These are phyloP conservation scores for Paraurostyla sp. DNA, from an alignment of 73 alveolate genomes.

Conservation along the genomic window DNA sequence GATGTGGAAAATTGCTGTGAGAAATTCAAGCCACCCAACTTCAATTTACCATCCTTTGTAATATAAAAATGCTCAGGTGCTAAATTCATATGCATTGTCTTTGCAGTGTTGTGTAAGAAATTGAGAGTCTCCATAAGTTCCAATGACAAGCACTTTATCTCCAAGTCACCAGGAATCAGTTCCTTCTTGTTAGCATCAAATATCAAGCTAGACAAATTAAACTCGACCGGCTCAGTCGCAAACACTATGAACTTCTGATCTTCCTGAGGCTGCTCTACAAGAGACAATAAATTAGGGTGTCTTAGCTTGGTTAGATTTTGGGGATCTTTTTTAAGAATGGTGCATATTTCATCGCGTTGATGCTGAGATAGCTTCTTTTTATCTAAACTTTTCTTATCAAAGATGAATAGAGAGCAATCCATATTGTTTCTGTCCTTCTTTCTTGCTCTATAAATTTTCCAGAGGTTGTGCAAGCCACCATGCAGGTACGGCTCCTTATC, in stretches of 20 bases:
- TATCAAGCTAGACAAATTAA: constrained; percentile 75
- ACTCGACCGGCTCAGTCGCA: constrained; percentile 92
- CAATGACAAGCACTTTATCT: constrained; percentile 88
- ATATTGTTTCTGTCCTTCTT: constrained; percentile 83
- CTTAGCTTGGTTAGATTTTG: constrained; percentile 79
- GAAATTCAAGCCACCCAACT: constrained; percentile 89
- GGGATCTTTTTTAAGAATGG: constrained; percentile 85
- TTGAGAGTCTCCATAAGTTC: constrained; percentile 92
- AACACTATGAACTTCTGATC: constrained; percentile 87
- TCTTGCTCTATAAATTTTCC: constrained; percentile 89
- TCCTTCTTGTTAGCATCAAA: constrained; percentile 60
- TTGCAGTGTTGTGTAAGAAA: constrained; percentile 95
- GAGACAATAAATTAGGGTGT: constrained; percentile 89
- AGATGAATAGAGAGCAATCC: constrained; percentile 89
- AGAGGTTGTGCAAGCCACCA: constrained; percentile 87
- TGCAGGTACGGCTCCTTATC: constrained; percentile 86
- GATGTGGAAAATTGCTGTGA: constrained; percentile 62
- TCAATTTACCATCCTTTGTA: constrained; percentile 89
- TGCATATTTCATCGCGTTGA: constrained; percentile 80
- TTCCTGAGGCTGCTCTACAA: constrained; percentile 89
- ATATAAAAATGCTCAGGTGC: constrained; percentile 94
- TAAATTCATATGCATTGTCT: constrained; percentile 87
- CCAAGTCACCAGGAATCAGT: constrained; percentile 90
- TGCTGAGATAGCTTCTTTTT: constrained; percentile 71
- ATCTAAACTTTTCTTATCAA: constrained; percentile 87